Evolutionary conservation across 1,284 basidiomycete genomes (phyloP).

Genomic region (Fistulina hepatica): DNA sequence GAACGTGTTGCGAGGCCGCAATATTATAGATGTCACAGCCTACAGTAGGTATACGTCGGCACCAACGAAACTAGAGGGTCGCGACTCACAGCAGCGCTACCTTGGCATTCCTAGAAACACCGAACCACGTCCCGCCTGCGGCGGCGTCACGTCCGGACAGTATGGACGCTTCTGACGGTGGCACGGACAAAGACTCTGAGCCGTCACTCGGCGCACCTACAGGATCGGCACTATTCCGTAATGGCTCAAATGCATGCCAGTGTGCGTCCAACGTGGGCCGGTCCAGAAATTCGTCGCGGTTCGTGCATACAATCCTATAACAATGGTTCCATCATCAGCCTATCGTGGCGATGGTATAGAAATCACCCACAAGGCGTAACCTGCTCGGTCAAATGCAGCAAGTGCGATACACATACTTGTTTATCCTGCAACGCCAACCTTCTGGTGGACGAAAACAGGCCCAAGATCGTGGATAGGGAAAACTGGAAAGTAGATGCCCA

Average conservation of each 20-base stretch:
- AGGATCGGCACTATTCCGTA: neutral
- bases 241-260: conserved; percentile 43
- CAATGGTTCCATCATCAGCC: conserved; percentile 4
- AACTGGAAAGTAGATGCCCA: too few species aligned
- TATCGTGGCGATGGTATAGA: conserved; percentile 7
- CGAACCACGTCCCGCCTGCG: conserved; percentile 74
- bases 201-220: too few species aligned
- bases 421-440: too few species aligned
- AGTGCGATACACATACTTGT: conserved; percentile 78
- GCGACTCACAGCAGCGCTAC: conserved; percentile 57
- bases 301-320: conserved; percentile 62
- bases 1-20: too few species aligned
- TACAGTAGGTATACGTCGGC: conserved; percentile 2
- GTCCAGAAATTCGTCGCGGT: conserved; percentile 63
- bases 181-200: too few species aligned
- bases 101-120: conserved; percentile 45
- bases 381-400: conserved; percentile 62
- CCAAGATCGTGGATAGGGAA: too few species aligned
- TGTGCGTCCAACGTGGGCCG: conserved; percentile 54
- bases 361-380: conserved; percentile 62
- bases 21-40: too few species aligned
- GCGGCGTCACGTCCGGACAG: conserved; percentile 62
- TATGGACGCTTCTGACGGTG: too few species aligned
- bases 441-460: too few species aligned
- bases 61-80: conserved; percentile 3